Evolutionary conservation across 2,329 filamentous ascomycete species (phyloP).

Genomic region (Pseudohalonectria lignicola): DNA sequence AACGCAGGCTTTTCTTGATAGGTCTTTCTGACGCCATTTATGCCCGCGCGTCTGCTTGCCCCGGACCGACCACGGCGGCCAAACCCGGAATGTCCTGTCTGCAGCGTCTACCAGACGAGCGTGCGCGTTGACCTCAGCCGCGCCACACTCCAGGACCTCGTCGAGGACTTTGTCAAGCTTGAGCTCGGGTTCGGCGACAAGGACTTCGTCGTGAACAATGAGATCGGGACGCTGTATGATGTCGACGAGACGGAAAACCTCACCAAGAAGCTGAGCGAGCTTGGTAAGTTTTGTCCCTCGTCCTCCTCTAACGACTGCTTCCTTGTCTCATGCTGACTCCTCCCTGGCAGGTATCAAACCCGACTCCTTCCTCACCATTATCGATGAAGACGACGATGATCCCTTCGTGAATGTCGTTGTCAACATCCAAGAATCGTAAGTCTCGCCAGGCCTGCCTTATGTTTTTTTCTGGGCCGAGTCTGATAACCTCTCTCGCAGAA

Average conservation of each 20-base stretch:
- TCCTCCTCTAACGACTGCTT: background rate
- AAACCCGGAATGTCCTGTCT: conserved; percentile 75
- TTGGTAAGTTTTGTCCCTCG: conserved; percentile 37
- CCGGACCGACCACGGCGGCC: conserved; percentile 49
- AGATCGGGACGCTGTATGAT: conserved; percentile 75
- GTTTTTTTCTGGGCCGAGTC: background rate
- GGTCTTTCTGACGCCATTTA: conserved; percentile 70
- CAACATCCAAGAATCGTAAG: conserved; percentile 52
- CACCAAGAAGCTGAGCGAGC: conserved; percentile 63
- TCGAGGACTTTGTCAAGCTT: conserved; percentile 59
- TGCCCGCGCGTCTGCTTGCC: conserved; percentile 44
- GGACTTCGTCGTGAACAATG: conserved; percentile 69
- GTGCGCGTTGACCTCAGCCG: conserved; percentile 57
- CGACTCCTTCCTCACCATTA: conserved; percentile 70
- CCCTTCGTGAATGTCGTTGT: conserved; percentile 74
- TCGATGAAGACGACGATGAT: conserved; percentile 68
- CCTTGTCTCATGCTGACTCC: background rate
- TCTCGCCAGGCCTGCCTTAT: conserved; percentile 5
- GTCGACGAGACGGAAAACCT: conserved; percentile 82
- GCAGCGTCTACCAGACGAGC: conserved; percentile 59
- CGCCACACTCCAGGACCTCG: conserved; percentile 69
- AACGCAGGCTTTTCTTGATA: conserved; percentile 14
- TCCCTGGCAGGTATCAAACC: conserved; percentile 46
- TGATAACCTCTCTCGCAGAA: conserved; percentile 21
- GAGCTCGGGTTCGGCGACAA: conserved; percentile 66